Conservation (phyloP, 495 filamentous ascomycete genomes). For the Xanthoparmelia taractica region DNA sequence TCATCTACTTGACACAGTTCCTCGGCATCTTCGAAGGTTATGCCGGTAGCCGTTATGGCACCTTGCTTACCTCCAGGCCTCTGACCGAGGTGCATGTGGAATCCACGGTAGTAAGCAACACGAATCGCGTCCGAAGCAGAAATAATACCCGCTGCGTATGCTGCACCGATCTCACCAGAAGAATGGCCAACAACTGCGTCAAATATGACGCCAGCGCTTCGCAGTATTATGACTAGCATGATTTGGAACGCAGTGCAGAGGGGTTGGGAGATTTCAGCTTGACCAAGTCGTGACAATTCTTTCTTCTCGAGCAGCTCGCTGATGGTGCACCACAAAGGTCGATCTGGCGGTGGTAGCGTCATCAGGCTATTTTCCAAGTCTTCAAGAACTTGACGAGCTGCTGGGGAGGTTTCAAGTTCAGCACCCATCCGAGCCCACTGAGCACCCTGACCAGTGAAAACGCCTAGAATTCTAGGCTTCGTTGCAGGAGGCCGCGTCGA, state of each 20-base stretch:
- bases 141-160: conserved; percentile 33
- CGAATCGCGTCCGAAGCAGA: conserved; percentile 36
- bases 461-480: conserved; percentile 25
- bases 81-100: conserved; percentile 22
- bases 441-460: conserved; percentile 31
- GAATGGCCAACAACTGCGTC: conserved; percentile 39
- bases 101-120: conserved; percentile 47
- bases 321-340: conserved; percentile 23
- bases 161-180: conserved; percentile 39
- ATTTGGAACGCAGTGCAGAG: conserved; percentile 27
- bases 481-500: no score
- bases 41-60: conserved; percentile 47
- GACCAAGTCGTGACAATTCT: conserved; percentile 21
- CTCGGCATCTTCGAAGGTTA: conserved; percentile 32
- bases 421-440: conserved; percentile 24
- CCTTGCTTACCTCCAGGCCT: conserved; percentile 27
- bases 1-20: conserved; percentile 19
- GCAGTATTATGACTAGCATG: conserved; percentile 36
- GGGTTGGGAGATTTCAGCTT: conserved; percentile 40
- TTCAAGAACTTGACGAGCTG: not conserved
- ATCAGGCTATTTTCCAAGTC: conserved; percentile 23
- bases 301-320: conserved; percentile 16
- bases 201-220: conserved; percentile 37
- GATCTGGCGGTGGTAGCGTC: conserved; percentile 20
- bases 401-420: not conserved